Conservation (phyloP, 1,139 yeast genomes). For the Candida anutae region DNA sequence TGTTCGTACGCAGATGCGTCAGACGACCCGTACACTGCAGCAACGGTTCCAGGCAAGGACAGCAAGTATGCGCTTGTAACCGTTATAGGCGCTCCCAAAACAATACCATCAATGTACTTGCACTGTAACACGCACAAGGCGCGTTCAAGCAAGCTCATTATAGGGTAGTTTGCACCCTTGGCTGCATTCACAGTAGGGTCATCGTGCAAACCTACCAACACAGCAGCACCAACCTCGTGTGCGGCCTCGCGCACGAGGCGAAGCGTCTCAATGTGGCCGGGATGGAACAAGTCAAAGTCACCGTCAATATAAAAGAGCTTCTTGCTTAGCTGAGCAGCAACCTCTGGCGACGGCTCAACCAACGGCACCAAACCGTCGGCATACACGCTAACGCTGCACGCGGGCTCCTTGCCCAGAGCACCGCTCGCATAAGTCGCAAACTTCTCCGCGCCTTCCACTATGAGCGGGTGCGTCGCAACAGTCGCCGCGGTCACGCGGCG, state of each 20-base stretch:
- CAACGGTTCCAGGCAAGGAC: slow-evolving; percentile 31
- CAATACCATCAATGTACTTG: slow-evolving; percentile 69
- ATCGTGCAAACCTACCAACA: slow-evolving; percentile 66
- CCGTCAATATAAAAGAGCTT: slow-evolving; percentile 63
- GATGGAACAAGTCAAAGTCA: slow-evolving; percentile 85
- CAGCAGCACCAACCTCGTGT: slow-evolving; percentile 28
- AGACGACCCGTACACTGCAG: slow-evolving; percentile 41
- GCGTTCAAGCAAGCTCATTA: slow-evolving; percentile 84
- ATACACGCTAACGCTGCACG: slow-evolving; percentile 53
- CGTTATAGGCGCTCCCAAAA: slow-evolving; percentile 59
- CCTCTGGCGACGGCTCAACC: slow-evolving; percentile 25
- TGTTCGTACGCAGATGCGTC: slow-evolving; percentile 10
- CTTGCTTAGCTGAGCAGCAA: slow-evolving; percentile 19
- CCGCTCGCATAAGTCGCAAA: slow-evolving; percentile 60
- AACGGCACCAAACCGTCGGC: slow-evolving; percentile 22
- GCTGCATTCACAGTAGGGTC: slow-evolving; percentile 50
- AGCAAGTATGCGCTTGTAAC: slow-evolving; percentile 36
- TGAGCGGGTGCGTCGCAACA: slow-evolving; percentile 18
- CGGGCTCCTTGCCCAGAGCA: slow-evolving; percentile 50
- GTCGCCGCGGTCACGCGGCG: slow-evolving; percentile 20
- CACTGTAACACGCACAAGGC: slow-evolving; percentile 85
- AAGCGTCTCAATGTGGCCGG: slow-evolving; percentile 80
- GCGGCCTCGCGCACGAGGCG: slow-evolving; percentile 36
- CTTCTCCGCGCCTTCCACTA: slow-evolving; percentile 24
- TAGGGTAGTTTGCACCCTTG: slow-evolving; percentile 68